Base-by-base conservation (phyloP, 805 yeast genomes). In the Metschnikowia proteae region DNA sequence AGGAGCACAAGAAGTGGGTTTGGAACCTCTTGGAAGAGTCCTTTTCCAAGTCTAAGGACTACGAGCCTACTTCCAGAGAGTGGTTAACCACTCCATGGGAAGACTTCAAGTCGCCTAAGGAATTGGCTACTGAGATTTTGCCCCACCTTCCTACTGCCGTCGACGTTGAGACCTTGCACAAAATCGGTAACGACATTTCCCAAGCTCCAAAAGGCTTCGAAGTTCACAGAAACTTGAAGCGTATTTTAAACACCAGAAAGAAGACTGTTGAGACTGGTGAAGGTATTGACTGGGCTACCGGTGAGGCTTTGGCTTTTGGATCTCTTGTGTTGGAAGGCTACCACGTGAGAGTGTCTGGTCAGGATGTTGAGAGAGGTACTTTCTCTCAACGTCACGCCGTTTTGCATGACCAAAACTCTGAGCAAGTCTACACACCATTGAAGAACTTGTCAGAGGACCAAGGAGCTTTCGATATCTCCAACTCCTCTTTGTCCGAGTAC, bases 301-400 rank as follows among this genome's bases (percentile, higher is more conserved):
- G 96, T 81, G 99, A 94, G 77, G 98, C 98, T 42, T 82, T 94
- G 61, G 99, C 99, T 17, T 92, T 85, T 63, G 99, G 98, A 65
- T 82, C 97, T 45, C 78, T 94, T 59, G 85, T 84, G 47, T 68
- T 83, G 63, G 99, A 94, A 74, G 99, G 99, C 56, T 86, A 85
- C 75, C 96, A 92, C 62, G 95, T 94, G 52, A 88, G 99, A 79
- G 86, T 94, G 45, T 88, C 97, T 41, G 99, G 99, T 69, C 98
- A 94, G 79, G 99, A 94, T 81, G 98, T 94, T 58, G 99, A 94
- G 81, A 90, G 99, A 83, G 99, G 99, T 79, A 94, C 99, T 36
- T 92, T 94, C 81, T 94, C 99, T 47, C 99, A 94, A 78, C 92
- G 99, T 76, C 99, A 94, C 67, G 92, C 98, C 50, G 97, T 94